phyloP scores from a whole-genome alignment of 345 rosid genomes.

The Rhodomyrtus tomentosa region DNA sequence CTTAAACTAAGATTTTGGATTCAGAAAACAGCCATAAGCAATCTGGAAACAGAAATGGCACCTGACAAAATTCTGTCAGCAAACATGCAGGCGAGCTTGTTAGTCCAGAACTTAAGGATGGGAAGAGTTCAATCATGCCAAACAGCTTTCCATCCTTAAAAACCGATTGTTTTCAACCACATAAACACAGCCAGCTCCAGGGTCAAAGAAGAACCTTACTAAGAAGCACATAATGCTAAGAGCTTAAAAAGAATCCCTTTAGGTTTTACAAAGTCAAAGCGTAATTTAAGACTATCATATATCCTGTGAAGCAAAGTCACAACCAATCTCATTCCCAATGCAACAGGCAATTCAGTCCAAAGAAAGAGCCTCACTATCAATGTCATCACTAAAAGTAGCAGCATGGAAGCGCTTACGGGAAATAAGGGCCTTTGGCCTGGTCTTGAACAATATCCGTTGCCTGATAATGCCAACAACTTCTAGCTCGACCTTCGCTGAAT shows the following conservation, averaged over 20 bases:
- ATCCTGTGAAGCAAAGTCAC: background rate
- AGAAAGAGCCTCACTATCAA: background rate
- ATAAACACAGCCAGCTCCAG: background rate
- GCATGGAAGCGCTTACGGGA: constrained; percentile 26
- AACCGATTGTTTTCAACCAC: background rate
- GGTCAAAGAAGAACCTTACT: background rate
- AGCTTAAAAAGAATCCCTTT: background rate
- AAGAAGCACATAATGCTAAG: background rate
- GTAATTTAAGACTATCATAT: background rate
- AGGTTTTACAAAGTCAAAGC: background rate
- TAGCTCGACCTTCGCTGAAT: constrained; percentile 29
- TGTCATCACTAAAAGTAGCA: background rate
- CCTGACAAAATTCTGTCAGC: background rate
- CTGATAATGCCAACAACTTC: constrained; percentile 63
- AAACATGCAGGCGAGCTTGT: background rate
- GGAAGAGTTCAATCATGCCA: background rate
- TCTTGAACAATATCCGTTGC: constrained; percentile 70
- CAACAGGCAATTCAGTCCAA: background rate
- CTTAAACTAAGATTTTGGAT: background rate
- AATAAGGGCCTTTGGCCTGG: constrained; percentile 75
- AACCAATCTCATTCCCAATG: background rate
- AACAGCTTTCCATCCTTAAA: background rate
- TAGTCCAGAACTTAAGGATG: background rate
- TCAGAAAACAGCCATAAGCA: background rate
- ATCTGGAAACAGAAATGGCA: background rate